phyloP scores from a whole-genome alignment of 129 eudicot genomes.

The Heracleum sosnowskyi region DNA sequence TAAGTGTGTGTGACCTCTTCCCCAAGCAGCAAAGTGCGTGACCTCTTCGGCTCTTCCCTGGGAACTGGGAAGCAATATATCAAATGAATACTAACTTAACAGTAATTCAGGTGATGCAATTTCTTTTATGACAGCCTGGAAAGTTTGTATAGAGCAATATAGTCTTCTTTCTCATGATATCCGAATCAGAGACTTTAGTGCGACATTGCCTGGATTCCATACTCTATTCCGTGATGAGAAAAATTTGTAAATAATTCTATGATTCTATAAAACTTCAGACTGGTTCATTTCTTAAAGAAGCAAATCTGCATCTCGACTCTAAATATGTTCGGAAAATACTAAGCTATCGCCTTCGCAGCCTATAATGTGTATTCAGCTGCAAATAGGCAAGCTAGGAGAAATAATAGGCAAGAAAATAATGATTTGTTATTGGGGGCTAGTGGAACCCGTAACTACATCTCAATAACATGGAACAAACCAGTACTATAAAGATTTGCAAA shows the following conservation, averaged over 20 bases:
- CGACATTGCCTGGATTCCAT: conserved; percentile 72
- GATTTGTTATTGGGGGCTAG: not conserved
- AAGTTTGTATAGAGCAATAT: conserved; percentile 52
- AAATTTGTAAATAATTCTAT: conserved; percentile 28
- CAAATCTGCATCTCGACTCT: conserved; percentile 79
- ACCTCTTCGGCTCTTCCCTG: no score
- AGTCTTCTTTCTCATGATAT: conserved; percentile 79
- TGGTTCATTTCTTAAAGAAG: conserved; percentile 44
- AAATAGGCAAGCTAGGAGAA: no score
- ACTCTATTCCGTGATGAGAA: conserved; percentile 76
- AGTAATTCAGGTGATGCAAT: conserved; percentile 62
- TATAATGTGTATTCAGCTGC: conserved; percentile 76
- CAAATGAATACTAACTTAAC: not conserved
- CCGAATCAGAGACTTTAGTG: conserved; percentile 48
- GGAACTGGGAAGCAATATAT: no score
- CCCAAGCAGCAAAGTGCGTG: conserved; percentile 24
- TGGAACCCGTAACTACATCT: not conserved
- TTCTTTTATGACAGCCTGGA: conserved; percentile 46
- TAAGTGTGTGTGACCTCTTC: conserved; percentile 46
- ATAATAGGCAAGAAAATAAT: no score
- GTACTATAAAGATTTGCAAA: not conserved
- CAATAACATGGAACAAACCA: not conserved
- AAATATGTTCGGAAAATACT: conserved; percentile 66
- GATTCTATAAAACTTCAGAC: not conserved
- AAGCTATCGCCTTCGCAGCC: conserved; percentile 69